A percentile compares a stretch with the other conserved stretches of the same genome.
Conservation (phyloP, 208 protist species). For the Wallacemonas sp. region DNA sequence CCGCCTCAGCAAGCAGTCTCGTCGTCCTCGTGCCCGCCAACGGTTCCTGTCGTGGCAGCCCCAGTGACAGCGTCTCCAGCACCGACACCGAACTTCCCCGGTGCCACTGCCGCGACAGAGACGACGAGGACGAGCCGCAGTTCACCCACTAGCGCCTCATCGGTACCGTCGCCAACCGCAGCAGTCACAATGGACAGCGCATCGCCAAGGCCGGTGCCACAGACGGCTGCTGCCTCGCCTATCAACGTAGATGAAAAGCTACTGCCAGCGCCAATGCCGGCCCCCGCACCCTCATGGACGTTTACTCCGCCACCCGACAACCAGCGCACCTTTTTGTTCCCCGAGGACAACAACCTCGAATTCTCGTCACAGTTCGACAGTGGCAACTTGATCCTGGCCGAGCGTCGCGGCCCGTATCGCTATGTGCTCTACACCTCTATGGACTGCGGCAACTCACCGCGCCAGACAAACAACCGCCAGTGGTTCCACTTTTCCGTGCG, state of each 20-base stretch:
- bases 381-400: constrained; percentile 90
- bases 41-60: too few relatives aligned
- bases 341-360: constrained; percentile 73
- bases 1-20: background rate
- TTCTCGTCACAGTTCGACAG: constrained; percentile 92
- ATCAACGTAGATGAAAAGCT: constrained; percentile 48
- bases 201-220: background rate
- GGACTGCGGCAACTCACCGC: constrained; percentile 83
- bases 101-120: too few relatives aligned
- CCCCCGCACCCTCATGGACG: constrained; percentile 69
- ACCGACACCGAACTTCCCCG: background rate
- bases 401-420: constrained; percentile 57
- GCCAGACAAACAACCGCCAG: constrained; percentile 88
- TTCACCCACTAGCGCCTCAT: too few relatives aligned
- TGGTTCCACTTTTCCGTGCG: constrained; percentile 94
- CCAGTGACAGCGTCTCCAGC: background rate
- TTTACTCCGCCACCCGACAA: constrained; percentile 80
- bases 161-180: background rate
- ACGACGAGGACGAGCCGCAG: too few relatives aligned
- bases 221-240: background rate
- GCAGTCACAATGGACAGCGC: background rate
- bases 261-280: constrained; percentile 45
- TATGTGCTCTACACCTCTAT: constrained; percentile 81
- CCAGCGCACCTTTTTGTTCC: constrained; percentile 87
- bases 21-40: background rate